phyloP scores from a whole-genome alignment of 208 protist species.

The Novymonas esmeraldas region DNA sequence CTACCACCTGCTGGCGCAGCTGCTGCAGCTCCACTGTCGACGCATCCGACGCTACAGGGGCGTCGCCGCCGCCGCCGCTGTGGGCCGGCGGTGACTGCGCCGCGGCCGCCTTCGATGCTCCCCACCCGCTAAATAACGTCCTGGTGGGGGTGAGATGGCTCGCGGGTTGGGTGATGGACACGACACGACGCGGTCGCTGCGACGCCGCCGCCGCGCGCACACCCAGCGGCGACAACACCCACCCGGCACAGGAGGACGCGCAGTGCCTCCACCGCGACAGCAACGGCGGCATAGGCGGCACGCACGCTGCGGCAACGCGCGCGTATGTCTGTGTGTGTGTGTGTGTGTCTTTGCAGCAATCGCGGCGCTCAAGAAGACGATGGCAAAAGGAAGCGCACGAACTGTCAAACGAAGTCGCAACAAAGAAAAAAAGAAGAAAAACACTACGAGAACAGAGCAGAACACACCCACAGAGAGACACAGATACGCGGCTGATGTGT shows the following conservation, averaged over 20 bases:
- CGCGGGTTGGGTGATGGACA: too few relatives aligned
- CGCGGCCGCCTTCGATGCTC: not conserved
- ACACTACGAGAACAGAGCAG: too few relatives aligned
- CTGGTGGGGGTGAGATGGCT: not conserved
- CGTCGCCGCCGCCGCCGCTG: not conserved
- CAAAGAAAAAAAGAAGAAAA: too few relatives aligned
- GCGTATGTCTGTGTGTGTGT: too few relatives aligned
- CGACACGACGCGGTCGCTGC: not conserved
- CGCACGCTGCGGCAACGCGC: too few relatives aligned
- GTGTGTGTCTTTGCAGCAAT: too few relatives aligned
- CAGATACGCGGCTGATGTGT: too few relatives aligned
- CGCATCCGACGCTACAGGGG: not conserved
- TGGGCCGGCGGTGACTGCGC: not conserved
- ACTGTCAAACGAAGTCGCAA: not conserved
- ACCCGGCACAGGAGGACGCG: too few relatives aligned
- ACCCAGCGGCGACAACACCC: not conserved
- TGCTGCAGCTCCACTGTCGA: not conserved
- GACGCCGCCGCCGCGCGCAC: too few relatives aligned
- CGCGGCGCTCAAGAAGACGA: not conserved
- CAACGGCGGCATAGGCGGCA: too few relatives aligned
- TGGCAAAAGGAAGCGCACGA: not conserved
- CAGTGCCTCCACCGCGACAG: too few relatives aligned
- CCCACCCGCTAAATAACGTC: not conserved
- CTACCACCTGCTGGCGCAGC: conserved; percentile 24
- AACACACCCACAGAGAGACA: too few relatives aligned